These are phyloP conservation scores for Alternaria brassicae DNA, from an alignment of 2,329 filamentous ascomycete species.

Conservation along the genomic window DNA sequence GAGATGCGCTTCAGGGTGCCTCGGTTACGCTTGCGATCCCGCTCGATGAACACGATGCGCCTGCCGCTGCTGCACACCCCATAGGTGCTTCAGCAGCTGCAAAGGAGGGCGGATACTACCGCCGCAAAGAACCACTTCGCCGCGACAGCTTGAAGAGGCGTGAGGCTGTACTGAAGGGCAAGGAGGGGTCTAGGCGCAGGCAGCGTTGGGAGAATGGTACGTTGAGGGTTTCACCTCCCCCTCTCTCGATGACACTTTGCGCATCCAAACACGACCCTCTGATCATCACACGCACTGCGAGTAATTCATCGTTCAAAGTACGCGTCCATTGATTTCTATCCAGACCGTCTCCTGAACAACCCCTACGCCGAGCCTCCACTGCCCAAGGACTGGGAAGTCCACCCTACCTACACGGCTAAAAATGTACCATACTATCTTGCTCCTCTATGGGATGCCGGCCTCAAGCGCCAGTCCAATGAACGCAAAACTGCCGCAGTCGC, in stretches of 20 bases:
- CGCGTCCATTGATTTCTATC: conserved; percentile 10
- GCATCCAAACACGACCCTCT: background rate
- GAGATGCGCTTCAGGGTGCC: conserved; percentile 56
- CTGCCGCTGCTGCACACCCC: conserved; percentile 31
- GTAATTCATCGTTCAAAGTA: background rate
- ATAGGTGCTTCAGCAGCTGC: conserved; percentile 42
- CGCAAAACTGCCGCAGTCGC: conserved; percentile 44
- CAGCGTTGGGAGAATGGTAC: conserved; percentile 94
- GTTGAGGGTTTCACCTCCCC: conserved; percentile 12
- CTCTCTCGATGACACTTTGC: conserved; percentile 18
- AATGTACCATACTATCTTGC: conserved; percentile 89
- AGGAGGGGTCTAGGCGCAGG: conserved; percentile 84
- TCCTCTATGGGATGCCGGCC: conserved; percentile 76
- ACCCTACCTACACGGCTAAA: conserved; percentile 79
- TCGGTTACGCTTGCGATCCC: conserved; percentile 75
- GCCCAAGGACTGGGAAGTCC: conserved; percentile 81
- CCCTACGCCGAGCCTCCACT: conserved; percentile 85
- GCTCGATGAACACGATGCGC: conserved; percentile 65
- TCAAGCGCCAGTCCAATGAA: conserved; percentile 55
- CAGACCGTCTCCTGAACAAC: conserved; percentile 85
- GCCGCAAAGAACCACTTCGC: conserved; percentile 62
- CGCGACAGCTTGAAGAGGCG: conserved; percentile 71
- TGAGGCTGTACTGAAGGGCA: conserved; percentile 83
- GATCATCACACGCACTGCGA: background rate
- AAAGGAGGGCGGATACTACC: conserved; percentile 56